Percentiles rank a stretch among this genome's conserved stretches.
These are phyloP conservation scores for Aspergillus clavatus DNA, from an alignment of 2,329 filamentous ascomycete genomes.

Conservation along the genomic window DNA sequence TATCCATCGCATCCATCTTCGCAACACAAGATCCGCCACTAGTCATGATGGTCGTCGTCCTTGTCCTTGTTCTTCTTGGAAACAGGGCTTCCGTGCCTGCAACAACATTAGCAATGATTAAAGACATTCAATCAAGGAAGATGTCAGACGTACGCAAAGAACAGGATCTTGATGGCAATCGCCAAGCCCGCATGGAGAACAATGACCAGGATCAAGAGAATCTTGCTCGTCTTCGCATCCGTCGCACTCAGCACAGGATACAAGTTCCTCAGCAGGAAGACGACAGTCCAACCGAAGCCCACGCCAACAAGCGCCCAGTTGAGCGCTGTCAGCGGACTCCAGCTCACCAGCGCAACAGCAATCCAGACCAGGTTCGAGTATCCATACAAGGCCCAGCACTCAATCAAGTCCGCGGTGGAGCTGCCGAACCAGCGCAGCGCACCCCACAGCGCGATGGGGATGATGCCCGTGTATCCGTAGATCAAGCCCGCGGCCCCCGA, in stretches of 20 bases:
- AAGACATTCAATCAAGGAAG: not conserved
- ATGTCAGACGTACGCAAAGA: conserved; percentile 65
- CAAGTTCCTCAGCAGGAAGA: conserved; percentile 78
- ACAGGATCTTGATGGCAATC: conserved; percentile 91
- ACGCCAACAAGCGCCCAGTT: conserved; percentile 93
- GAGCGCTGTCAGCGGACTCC: conserved; percentile 77
- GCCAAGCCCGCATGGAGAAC: conserved; percentile 82
- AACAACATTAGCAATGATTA: conserved; percentile 13
- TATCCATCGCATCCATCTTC: conserved; percentile 2
- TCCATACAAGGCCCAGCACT: conserved; percentile 93
- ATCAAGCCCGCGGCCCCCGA: conserved; percentile 87
- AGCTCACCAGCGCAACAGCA: conserved; percentile 83
- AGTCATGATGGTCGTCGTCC: conserved; percentile 27
- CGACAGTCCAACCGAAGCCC: conserved; percentile 75
- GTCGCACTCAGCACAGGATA: conserved; percentile 91
- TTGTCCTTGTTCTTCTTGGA: conserved; percentile 38
- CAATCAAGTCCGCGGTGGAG: conserved; percentile 85
- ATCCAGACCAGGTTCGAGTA: conserved; percentile 98
- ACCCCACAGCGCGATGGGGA: conserved; percentile 81
- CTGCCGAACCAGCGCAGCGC: conserved; percentile 93
- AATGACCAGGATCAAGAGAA: conserved; percentile 77
- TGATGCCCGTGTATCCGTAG: conserved; percentile 88
- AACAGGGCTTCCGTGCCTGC: conserved; percentile 59
- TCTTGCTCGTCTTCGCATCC: conserved; percentile 85
- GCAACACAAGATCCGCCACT: conserved; percentile 27